Conservation (phyloP, 495 filamentous ascomycete genomes). For the Mycothermus thermophilus region DNA sequence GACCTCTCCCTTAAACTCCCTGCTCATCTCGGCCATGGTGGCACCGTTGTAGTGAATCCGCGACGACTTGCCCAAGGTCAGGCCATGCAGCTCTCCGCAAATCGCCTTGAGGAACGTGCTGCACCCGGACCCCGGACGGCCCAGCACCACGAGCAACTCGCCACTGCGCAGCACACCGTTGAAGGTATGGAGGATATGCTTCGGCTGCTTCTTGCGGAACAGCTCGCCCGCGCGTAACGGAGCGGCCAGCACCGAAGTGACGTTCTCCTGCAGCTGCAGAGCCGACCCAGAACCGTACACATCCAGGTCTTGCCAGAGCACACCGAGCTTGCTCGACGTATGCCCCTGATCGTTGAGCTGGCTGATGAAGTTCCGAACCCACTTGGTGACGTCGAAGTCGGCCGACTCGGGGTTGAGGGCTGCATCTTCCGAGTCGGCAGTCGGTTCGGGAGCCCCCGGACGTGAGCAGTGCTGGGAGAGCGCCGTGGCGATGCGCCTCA, state of each 20-base stretch:
- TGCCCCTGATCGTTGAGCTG: slow-evolving; percentile 15
- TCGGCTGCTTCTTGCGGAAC: slow-evolving; percentile 18
- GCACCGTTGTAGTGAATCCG: slow-evolving; percentile 38
- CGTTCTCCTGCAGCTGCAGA: slow-evolving; percentile 43
- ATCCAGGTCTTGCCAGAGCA: slow-evolving; percentile 38
- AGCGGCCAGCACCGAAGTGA: slow-evolving; percentile 33
- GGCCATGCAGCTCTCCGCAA: slow-evolving; percentile 48
- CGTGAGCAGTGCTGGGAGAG: slow-evolving; percentile 10
- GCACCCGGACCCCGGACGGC: slow-evolving; percentile 46
- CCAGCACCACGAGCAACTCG: slow-evolving; percentile 70
- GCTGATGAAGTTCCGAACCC: slow-evolving; percentile 11
- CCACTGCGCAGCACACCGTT: slow-evolving; percentile 60
- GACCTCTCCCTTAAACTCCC: slow-evolving; percentile 49
- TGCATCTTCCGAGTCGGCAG: slow-evolving; percentile 1
- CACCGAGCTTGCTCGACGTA: slow-evolving; percentile 16
- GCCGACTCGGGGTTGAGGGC: slow-evolving; percentile 13
- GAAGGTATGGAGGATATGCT: slow-evolving; percentile 55
- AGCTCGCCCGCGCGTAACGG: slow-evolving; percentile 36
- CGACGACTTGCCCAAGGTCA: slow-evolving; percentile 28
- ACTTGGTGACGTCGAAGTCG: slow-evolving; percentile 14
- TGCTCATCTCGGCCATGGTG: slow-evolving; percentile 38
- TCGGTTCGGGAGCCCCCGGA: background rate
- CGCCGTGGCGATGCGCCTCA: slow-evolving; percentile 14
- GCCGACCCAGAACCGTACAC: slow-evolving; percentile 42
- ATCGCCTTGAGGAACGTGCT: slow-evolving; percentile 59